phyloP scores from a whole-genome alignment of 805 yeast species.

The Yarrowia porcina region DNA sequence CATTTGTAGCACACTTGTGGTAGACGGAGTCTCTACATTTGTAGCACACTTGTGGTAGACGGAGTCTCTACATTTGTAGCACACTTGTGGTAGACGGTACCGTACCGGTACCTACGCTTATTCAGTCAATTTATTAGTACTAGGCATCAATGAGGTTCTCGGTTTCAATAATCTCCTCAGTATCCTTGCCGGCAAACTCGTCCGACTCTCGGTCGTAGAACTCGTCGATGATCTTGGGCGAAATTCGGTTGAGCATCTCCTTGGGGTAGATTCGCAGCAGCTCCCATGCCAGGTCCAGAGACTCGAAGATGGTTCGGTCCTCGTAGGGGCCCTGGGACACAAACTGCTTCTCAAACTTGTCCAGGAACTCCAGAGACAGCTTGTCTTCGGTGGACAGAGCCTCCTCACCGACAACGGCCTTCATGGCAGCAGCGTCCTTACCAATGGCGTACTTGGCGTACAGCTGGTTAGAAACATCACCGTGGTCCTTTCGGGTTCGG shows the following conservation, averaged over 20 bases:
- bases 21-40: no score
- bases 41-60: no score
- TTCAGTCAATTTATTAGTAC: conserved; percentile 5
- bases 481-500: conserved; percentile 99
- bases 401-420: conserved; percentile 99
- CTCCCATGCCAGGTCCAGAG: conserved; percentile 97
- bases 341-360: conserved; percentile 94
- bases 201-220: conserved; percentile 86
- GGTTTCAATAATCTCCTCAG: conserved; percentile 37
- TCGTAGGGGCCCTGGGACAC: conserved; percentile 97
- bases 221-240: conserved; percentile 93
- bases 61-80: no score
- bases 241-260: conserved; percentile 96
- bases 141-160: conserved; percentile 42
- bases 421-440: conserved; percentile 99
- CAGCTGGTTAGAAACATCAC: conserved; percentile 98
- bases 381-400: conserved; percentile 97
- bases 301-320: conserved; percentile 88
- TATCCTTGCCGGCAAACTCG: conserved; percentile 36
- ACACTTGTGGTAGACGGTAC: no score
- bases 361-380: conserved; percentile 93
- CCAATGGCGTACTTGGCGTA: conserved; percentile 99
- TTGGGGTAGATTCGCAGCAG: conserved; percentile 97
- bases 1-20: no score
- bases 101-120: no score